Percentiles rank a stretch among this genome's conserved stretches.
phyloP scores from a whole-genome alignment of 2,329 filamentous ascomycete genomes.

The Rugonectria rugulosa region DNA sequence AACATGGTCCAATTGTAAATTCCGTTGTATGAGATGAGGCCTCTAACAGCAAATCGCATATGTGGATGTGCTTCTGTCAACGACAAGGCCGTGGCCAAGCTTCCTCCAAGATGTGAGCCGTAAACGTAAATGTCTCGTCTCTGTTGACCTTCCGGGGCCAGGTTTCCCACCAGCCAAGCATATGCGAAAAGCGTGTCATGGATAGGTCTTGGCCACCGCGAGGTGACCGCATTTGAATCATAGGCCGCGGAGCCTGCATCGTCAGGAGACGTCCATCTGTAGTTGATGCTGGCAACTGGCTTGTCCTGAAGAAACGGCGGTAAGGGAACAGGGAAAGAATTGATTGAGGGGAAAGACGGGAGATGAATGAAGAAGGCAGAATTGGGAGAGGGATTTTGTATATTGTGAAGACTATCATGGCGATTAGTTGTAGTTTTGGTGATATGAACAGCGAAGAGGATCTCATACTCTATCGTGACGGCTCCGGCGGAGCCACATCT shows the following conservation, averaged over 20 bases:
- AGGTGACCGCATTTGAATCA: constrained; percentile 25
- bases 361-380: constrained; percentile 63
- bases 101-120: constrained; percentile 65
- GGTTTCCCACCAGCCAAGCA: constrained; percentile 56
- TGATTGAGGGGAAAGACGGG: constrained; percentile 53
- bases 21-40: constrained; percentile 64
- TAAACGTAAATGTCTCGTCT: constrained; percentile 56
- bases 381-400: constrained; percentile 44
- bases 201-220: constrained; percentile 63
- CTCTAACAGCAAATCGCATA: constrained; percentile 56
- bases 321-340: constrained; percentile 40
- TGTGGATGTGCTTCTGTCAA: constrained; percentile 61
- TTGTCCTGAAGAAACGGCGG: constrained; percentile 52
- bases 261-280: constrained; percentile 58
- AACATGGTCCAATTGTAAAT: constrained; percentile 72
- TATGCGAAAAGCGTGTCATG: constrained; percentile 65
- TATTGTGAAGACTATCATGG: constrained; percentile 56
- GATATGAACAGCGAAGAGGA: not conserved
- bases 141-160: constrained; percentile 46
- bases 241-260: not conserved
- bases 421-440: constrained; percentile 26
- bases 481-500: constrained; percentile 57
- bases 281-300: constrained; percentile 64
- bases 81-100: constrained; percentile 63
- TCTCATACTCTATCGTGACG: constrained; percentile 59